phyloP scores from a whole-genome alignment of 1,284 basidiomycete species.

The Papiliotrema fonsecae region DNA sequence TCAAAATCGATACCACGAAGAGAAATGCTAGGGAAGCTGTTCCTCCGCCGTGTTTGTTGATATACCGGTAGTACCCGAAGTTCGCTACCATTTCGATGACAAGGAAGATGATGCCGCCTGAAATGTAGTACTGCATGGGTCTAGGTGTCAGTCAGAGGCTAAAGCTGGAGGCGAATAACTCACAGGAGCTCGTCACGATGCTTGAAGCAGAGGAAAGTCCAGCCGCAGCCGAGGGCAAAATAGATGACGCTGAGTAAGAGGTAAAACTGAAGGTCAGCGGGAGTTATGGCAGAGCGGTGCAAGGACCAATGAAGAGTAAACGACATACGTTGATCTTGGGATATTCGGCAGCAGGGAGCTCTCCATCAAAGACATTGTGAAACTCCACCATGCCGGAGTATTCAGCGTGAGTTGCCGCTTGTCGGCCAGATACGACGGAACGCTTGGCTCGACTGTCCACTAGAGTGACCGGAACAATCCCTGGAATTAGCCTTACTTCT shows the following conservation, averaged over 20 bases:
- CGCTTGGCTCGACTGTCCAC: conserved; percentile 37
- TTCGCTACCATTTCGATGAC: conserved; percentile 90
- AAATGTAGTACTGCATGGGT: conserved; percentile 75
- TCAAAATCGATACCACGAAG: conserved; percentile 77
- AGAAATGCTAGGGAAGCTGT: conserved; percentile 73
- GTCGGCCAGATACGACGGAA: conserved; percentile 16
- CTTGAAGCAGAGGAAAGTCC: conserved; percentile 80
- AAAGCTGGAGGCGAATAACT: conserved; percentile 9
- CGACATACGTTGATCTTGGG: conserved; percentile 87
- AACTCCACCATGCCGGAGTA: conserved; percentile 81
- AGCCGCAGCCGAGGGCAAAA: conserved; percentile 60
- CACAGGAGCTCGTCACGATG: conserved; percentile 72
- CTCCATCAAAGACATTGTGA: conserved; percentile 81
- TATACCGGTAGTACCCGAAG: conserved; percentile 58
- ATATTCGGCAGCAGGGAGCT: conserved; percentile 88
- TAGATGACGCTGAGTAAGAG: conserved; percentile 76
- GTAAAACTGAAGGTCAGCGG: conserved; percentile 65
- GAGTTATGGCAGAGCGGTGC: too few relatives aligned
- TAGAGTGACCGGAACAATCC: conserved; percentile 77
- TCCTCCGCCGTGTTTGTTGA: conserved; percentile 79
- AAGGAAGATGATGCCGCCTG: conserved; percentile 81
- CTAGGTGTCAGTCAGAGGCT: conserved; percentile 11
- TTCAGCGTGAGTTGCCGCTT: conserved; percentile 60
- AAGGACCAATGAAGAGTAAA: not conserved
- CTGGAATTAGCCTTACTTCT: too few relatives aligned